Percentiles rank a stretch among this genome's conserved stretches.
Conservation (phyloP, 1,284 basidiomycete genomes). For the Cutaneotrichosporon sp. region DNA sequence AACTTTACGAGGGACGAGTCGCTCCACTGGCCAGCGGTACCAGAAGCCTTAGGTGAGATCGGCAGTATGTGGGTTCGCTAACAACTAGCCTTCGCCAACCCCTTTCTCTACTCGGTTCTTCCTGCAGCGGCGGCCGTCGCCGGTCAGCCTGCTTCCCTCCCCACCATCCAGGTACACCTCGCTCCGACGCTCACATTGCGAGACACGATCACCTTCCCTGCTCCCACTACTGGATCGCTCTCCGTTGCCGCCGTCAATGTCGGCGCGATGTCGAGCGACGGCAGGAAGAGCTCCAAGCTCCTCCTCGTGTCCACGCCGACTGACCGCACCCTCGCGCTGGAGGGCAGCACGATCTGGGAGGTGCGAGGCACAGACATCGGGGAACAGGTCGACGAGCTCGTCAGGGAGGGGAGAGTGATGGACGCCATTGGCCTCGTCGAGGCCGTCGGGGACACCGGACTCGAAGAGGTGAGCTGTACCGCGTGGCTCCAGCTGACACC, state of each 20-base stretch:
- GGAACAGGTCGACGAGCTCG: slow-evolving; percentile 81
- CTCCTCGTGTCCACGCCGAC: slow-evolving; percentile 71
- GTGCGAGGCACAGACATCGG: slow-evolving; percentile 71
- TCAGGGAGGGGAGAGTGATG: slow-evolving; percentile 67
- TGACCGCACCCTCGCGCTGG: slow-evolving; percentile 64
- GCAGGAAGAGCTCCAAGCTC: slow-evolving; percentile 16
- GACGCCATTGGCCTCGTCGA: slow-evolving; percentile 81
- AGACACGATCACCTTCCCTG: slow-evolving; percentile 67
- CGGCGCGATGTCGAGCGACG: neutral
- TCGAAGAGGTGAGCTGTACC: slow-evolving; percentile 62
- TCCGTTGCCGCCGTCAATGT: slow-evolving; percentile 20
- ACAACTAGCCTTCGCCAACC: slow-evolving; percentile 68
- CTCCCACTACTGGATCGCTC: slow-evolving; percentile 31
- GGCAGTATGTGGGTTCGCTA: slow-evolving; percentile 1
- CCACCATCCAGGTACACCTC: slow-evolving; percentile 74
- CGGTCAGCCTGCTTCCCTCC: slow-evolving; percentile 51
- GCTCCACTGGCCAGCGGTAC: slow-evolving; percentile 74
- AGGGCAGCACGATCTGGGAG: slow-evolving; percentile 76
- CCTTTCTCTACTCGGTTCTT: slow-evolving; percentile 78
- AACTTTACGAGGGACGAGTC: slow-evolving; percentile 62
- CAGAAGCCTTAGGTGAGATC: slow-evolving; percentile 71
- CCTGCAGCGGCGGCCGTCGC: slow-evolving; percentile 53
- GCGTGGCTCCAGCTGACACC: neutral
- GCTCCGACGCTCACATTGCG: slow-evolving; percentile 66
- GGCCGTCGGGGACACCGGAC: slow-evolving; percentile 61